Evolutionary conservation across 306 rosid species (phyloP), one percentile per base, ranked within the genome.

Genomic region (Pyrus pyrifolia): DNA sequence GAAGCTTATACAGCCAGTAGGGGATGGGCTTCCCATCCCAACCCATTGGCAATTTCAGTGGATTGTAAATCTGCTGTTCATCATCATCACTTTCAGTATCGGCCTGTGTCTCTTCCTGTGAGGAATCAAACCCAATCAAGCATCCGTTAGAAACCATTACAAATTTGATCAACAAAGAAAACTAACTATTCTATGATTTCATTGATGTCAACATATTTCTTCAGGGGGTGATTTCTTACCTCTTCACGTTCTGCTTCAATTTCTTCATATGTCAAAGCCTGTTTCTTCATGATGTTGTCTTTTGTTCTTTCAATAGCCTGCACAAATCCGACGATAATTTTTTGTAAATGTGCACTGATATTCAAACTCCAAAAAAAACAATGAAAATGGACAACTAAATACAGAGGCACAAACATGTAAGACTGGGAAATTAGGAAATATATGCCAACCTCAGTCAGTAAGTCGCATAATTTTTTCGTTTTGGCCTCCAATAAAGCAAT

Each of bases 21-120:
- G 98, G 98, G 77, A 95, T 95, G 57, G 98, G 98, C 80, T 95
- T 95, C 72, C 98, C 98, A 82, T 95, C 98, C 98, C 98, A 95
- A 61, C 97, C 98, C 98, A 95, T 95, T 40, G 98, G 98, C 87
- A 95, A 82, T 81, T 95, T 95, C 57, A 95, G 93, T 85, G 98
- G 98, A 85, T 95, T 95, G 77, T 95, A 95, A 74, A 95, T 92
- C 86, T 95, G 98, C 82, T 95, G 97, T 76, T 95, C 98, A 2
- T 95, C 98, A 44, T 95, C 98, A 73, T 95, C 98, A 68, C 97
- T 95, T 82, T 92, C 98, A 72, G 86, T 75, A 80, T 95, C 98
- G 30, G 91, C 97, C 69, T 90, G 96, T 5, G 93, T 89, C 83
- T 95, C 98, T 79, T 92, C 98, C 98, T 92, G 89, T 70, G 60